Base-by-base conservation (phyloP, 345 rosid species). In the Lepidium africanum region DNA sequence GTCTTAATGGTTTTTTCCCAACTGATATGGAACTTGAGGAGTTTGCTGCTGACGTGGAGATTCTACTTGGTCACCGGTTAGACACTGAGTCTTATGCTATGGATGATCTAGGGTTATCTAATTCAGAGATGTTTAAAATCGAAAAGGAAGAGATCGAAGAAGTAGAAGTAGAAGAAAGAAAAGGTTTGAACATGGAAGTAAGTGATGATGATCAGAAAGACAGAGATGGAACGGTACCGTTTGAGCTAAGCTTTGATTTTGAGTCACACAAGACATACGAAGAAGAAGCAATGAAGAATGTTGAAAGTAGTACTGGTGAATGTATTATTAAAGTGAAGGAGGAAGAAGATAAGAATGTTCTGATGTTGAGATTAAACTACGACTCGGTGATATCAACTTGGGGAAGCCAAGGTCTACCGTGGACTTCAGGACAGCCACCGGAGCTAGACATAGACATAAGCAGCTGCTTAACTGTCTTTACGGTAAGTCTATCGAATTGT, bases 21-120 rank as follows among this genome's bases (percentile, higher is more conserved):
- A 82, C 97, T 5, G 92, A 91, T 7, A 77, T 75, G 85, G 99
- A 94, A 41, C 87, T 91, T 7, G 99, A 86, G 1, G 92, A 88
- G 61, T 94, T 93, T 50, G 88, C 94, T 8, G 97, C 97, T 7
- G 90, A 88, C 58, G 94, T 94, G 39, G 95, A 94, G 82, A 87
- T 74, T 66, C 72, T 94, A 73, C 85, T 94, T 1, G 97, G 99
- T 7, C 82, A 77, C 39, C 92, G 88, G 6, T 81, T 90, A 23
- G 92, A 86, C 25, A 77, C 76, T 1, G 88, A 91, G 73, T 78
- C 86, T 1, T 87, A 80, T 40, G 81, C 81, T n/a, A 90, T 93
- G 82, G 92, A 83, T 60, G 92, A 82, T 14, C 72, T 90, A 65
- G 95, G 91, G 56, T 68, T 94, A 25, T 17, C 69, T 10, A 59